Percentiles rank a stretch among this genome's conserved stretches.
phyloP scores from a whole-genome alignment of 768 basidiomycete species.

The Mrakia blollopis region DNA sequence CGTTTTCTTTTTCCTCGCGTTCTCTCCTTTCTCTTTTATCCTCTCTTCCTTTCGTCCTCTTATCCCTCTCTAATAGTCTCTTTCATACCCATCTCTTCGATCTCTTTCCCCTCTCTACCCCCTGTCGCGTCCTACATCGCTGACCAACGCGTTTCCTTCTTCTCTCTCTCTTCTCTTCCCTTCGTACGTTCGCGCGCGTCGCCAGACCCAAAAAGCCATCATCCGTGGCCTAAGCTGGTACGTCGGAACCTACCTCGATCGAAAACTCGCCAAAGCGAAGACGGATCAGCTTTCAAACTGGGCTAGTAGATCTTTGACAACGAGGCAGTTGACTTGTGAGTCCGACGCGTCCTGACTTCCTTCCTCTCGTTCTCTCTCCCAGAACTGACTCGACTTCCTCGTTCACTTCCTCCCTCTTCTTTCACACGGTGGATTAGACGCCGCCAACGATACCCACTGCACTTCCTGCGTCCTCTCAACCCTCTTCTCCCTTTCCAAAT shows the following conservation, averaged over 20 bases:
- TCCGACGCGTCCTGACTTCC: no score
- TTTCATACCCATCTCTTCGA: no score
- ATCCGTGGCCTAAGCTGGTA: slow-evolving; percentile 3
- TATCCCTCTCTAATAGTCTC: no score
- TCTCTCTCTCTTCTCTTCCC: not conserved
- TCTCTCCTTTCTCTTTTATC: no score
- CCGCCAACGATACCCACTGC: slow-evolving; percentile 12
- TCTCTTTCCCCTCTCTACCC: no score
- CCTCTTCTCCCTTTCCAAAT: not conserved
- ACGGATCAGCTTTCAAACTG: not conserved
- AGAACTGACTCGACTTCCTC: not conserved
- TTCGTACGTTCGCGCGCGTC: no score
- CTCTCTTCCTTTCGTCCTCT: not conserved
- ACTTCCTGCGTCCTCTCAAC: not conserved
- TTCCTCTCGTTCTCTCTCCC: not conserved
- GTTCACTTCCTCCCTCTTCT: not conserved
- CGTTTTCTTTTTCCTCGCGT: not conserved
- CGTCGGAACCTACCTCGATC: not conserved
- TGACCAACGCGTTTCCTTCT: no score
- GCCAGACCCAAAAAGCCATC: not conserved
- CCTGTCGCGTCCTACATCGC: no score
- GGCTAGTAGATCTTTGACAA: not conserved
- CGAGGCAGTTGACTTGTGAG: not conserved
- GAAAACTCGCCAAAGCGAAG: not conserved
- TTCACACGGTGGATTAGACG: not conserved